Evolutionary conservation across 192 early-diverging fungal species (phyloP), one percentile per base, ranked within the genome.

Genomic region (Mortierella claussenii): DNA sequence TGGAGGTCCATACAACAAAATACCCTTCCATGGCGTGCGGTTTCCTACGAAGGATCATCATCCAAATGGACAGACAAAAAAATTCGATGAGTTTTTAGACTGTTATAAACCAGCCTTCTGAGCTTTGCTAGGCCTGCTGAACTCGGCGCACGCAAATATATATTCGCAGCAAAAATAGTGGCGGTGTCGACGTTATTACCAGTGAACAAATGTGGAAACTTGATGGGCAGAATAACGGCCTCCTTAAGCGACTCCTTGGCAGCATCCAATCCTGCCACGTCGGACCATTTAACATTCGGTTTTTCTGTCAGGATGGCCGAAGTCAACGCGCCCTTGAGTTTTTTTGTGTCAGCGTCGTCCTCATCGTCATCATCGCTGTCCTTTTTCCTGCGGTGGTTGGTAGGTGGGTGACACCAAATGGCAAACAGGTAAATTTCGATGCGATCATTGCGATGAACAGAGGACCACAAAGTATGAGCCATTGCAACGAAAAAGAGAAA

Each of bases 171-270:
- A 70, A 21, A 57, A 15, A 36, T 11, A 40, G 8, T 3, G 54
- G 54, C 15, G 68, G n/a, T n/a, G n/a, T n/a, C n/a, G n/a, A n/a
- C n/a, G n/a, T n/a, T 21, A 28, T 12, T 68, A 65, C 88, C 95
- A 34, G 94, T 95, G 32, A 99, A 99, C 54, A 98, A 81, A 61
- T 98, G 94, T 27, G 97, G 97, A 65, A 98, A 98, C 75, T 94
- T 96, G 55, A 98, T 96, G 4, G 97, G 97, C 53, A 99, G 80
- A 73, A 99, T 99, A 12, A 99, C 97, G 3, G 97, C 97, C 82
- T 99, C 97, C 80, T 99, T 97, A 34, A 99, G 82, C 21, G 96
- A 91, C 75, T 97, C 95, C 81, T 98, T 99, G 34, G 96, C 96
- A 6, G 85, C 90, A 49, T 98, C 96, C 79, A 99, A 79, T 37